These are phyloP conservation scores for Coffea eugenioides DNA, from an alignment of 257 asterid genomes.

Conservation along the genomic window DNA sequence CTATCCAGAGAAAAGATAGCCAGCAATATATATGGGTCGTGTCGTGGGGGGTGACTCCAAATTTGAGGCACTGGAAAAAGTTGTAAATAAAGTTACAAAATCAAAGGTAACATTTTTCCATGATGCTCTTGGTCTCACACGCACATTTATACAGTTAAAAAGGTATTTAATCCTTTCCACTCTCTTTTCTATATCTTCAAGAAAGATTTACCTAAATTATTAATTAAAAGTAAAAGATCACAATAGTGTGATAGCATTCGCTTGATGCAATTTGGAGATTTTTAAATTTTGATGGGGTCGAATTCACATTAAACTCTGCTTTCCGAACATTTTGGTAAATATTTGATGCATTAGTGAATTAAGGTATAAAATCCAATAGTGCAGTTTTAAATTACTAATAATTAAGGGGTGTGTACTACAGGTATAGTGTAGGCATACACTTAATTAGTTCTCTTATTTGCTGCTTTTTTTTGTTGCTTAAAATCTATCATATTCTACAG, in stretches of 20 bases:
- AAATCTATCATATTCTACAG: too few relatives aligned
- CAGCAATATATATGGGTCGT: neutral
- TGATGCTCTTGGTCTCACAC: conserved; percentile 9
- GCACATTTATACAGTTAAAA: conserved; percentile 12
- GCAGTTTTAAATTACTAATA: too few relatives aligned
- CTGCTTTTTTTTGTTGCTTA: too few relatives aligned
- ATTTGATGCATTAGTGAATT: neutral
- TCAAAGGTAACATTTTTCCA: conserved; percentile 14
- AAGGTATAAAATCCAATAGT: neutral
- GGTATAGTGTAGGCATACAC: too few relatives aligned
- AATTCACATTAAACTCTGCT: too few relatives aligned
- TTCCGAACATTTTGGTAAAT: neutral
- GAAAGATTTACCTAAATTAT: neutral
- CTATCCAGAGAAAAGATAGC: conserved; percentile 5
- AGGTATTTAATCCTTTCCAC: conserved; percentile 16
- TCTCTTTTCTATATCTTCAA: conserved; percentile 12
- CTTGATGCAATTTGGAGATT: neutral
- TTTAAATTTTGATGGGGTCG: neutral
- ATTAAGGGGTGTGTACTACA: too few relatives aligned
- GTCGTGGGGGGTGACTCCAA: conserved; percentile 12
- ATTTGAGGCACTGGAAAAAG: conserved; percentile 10
- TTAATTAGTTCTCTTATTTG: too few relatives aligned
- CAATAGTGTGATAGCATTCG: too few relatives aligned
- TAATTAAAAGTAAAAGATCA: too few relatives aligned
- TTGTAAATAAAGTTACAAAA: conserved; percentile 1